Conservation (phyloP, 2,329 filamentous ascomycete genomes). For the Sclerotinia minor region DNA sequence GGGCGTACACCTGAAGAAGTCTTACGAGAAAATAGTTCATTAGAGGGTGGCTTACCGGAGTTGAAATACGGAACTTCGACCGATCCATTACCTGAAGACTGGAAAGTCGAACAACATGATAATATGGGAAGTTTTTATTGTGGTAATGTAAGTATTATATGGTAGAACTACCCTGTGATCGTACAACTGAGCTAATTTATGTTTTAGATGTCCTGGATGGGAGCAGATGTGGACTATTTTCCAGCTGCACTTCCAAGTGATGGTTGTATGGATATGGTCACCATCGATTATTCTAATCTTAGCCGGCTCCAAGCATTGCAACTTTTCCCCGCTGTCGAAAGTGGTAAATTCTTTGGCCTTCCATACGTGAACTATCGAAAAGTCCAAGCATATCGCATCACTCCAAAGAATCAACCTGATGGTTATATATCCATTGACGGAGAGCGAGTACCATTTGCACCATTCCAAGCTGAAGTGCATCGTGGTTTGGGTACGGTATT, state of each 20-base stretch:
- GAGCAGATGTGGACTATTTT: slow-evolving; percentile 82
- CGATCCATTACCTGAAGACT: slow-evolving; percentile 71
- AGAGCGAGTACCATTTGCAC: slow-evolving; percentile 78
- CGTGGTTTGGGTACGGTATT: slow-evolving; percentile 70
- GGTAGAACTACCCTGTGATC: neutral
- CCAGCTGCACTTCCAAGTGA: slow-evolving; percentile 76
- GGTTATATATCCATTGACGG: slow-evolving; percentile 93
- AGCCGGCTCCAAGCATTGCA: slow-evolving; percentile 62
- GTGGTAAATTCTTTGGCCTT: slow-evolving; percentile 74
- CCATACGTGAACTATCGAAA: slow-evolving; percentile 76
- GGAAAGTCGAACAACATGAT: slow-evolving; percentile 69
- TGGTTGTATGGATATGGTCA: slow-evolving; percentile 79
- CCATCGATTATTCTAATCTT: slow-evolving; percentile 68
- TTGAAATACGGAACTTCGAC: slow-evolving; percentile 75
- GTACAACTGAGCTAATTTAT: neutral
- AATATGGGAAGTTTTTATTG: slow-evolving; percentile 87
- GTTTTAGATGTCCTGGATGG: slow-evolving; percentile 78
- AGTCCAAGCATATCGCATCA: slow-evolving; percentile 76
- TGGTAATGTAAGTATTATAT: slow-evolving; percentile 67
- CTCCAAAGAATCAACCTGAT: slow-evolving; percentile 64
- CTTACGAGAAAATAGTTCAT: slow-evolving; percentile 25
- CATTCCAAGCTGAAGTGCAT: slow-evolving; percentile 88
- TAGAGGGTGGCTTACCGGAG: slow-evolving; percentile 58
- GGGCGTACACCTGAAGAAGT: neutral
- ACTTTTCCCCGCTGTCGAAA: slow-evolving; percentile 68